These are phyloP conservation scores for Cladosporium sphaerospermum DNA, from an alignment of 2,329 filamentous ascomycete genomes.

Conservation along the genomic window DNA sequence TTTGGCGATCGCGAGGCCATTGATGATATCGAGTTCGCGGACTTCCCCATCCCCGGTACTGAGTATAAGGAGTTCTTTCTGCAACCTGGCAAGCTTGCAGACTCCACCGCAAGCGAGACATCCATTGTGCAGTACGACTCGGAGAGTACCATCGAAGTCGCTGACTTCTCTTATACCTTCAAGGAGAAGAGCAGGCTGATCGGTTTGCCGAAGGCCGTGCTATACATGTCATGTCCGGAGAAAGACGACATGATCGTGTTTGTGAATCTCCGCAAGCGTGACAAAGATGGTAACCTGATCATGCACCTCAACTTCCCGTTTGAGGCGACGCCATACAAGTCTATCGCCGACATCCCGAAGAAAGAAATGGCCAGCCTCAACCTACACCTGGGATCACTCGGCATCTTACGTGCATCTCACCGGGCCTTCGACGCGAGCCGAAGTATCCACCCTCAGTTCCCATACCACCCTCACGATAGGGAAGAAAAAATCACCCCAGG, in stretches of 20 bases:
- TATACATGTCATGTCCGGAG: constrained; percentile 35
- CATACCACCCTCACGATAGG: constrained; percentile 16
- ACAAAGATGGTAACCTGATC: constrained; percentile 14
- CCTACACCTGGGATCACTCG: constrained; percentile 14
- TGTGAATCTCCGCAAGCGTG: constrained; percentile 17
- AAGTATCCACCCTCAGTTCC: constrained; percentile 14
- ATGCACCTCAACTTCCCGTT: constrained; percentile 17
- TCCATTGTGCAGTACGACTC: constrained; percentile 13
- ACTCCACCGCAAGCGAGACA: neutral
- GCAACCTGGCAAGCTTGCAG: constrained; percentile 8
- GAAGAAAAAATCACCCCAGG: constrained; percentile 38
- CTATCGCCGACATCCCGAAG: constrained; percentile 39
- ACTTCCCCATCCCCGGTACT: constrained; percentile 18
- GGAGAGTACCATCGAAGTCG: constrained; percentile 16
- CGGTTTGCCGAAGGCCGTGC: constrained; percentile 42
- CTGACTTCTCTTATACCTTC: constrained; percentile 37
- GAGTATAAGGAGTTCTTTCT: constrained; percentile 15
- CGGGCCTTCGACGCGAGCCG: constrained; percentile 11
- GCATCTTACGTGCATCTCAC: constrained; percentile 16
- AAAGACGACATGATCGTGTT: constrained; percentile 20
- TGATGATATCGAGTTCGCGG: constrained; percentile 27
- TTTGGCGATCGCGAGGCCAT: constrained; percentile 32
- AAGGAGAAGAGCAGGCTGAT: constrained; percentile 34
- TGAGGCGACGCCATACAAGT: constrained; percentile 19
- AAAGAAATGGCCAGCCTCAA: constrained; percentile 14